Evolutionary conservation across 495 filamentous ascomycete genomes (phyloP), one percentile per base, ranked within the genome.

Genomic region (Pyronema omphalodes): DNA sequence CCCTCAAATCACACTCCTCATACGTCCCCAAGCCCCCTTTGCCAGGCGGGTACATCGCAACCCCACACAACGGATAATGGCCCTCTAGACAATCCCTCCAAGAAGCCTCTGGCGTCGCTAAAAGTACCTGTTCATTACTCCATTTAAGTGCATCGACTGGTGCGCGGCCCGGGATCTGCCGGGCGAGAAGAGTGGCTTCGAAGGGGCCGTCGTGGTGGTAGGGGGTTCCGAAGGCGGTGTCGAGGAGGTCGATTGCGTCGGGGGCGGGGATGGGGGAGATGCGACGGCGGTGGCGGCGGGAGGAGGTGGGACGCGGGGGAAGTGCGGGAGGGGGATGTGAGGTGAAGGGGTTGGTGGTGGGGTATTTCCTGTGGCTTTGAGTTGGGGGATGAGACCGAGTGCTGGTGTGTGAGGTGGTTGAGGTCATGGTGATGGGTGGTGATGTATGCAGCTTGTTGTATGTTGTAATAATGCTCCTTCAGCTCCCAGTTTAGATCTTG

Each of bases 171-270:
- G 61, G 67, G 71, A 59, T 76, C 67, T n/a, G 66, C 68, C 66
- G 94, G 23, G 84, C 75, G 6, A 79, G 68, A 44, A 84, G 73
- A 3, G 83, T 82, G 0, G 91, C 86, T 66, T 98, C 91, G 58
- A 84, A 98, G 0, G 91, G 91, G 0, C 91, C 91, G 53, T 83
- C 84, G 59, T 98, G 91, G 65, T 98, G 91, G 61, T 93, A 96
- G 2, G 71, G 67, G 7, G 66, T 68, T 3, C 71, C 73, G 1
- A 80, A 68, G 0, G 71, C 66, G 50, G 71, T 68, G 59, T 94
- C 91, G 0, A 98, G 75, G 3, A 72, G 65, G 67, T 98, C 91
- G 58, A 98, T 87, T 9, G 72, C 71, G 62, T 98, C 91, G 0
- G 84, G 70, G 34, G 79, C 76, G 12, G 84, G 78, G 9, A 81